A percentile compares a stretch with the other conserved stretches of the same genome.
Evolutionary conservation across 73 alveolate genomes (phyloP).

Genomic region (Durusdinium trenchii): DNA sequence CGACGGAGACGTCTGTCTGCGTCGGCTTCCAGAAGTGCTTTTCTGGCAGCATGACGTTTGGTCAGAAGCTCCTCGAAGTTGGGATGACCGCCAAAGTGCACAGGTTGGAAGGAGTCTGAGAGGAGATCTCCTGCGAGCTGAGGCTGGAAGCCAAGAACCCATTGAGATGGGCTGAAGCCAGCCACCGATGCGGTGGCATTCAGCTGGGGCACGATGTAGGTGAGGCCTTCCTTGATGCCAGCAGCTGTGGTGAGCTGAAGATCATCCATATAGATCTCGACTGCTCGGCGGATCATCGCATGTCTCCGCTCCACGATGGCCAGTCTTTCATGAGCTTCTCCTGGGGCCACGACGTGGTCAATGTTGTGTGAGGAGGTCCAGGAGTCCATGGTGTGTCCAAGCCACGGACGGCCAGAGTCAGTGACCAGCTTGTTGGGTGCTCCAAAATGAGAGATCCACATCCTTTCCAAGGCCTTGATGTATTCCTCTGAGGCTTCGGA

Average conservation of each 20-base stretch:
- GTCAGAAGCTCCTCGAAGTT: background rate
- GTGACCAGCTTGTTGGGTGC: background rate
- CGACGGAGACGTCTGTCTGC: background rate
- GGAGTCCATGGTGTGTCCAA: background rate
- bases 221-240: background rate
- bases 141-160: background rate
- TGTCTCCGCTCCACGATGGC: background rate
- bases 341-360: background rate
- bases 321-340: background rate
- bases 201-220: background rate
- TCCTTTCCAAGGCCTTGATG: background rate
- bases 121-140: background rate
- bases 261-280: slow-evolving; percentile 10
- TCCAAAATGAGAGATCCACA: background rate
- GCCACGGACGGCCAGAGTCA: background rate
- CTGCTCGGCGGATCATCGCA: background rate
- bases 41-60: background rate
- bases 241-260: background rate
- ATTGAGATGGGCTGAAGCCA: background rate
- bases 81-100: background rate
- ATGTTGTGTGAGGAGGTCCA: background rate
- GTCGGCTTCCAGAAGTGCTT: background rate
- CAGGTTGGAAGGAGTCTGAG: background rate
- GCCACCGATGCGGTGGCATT: background rate
- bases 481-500: background rate